Evolutionary conservation across 1,139 yeast genomes (phyloP), one percentile per base, ranked within the genome.

Genomic region (Kodamaea fungicola): DNA sequence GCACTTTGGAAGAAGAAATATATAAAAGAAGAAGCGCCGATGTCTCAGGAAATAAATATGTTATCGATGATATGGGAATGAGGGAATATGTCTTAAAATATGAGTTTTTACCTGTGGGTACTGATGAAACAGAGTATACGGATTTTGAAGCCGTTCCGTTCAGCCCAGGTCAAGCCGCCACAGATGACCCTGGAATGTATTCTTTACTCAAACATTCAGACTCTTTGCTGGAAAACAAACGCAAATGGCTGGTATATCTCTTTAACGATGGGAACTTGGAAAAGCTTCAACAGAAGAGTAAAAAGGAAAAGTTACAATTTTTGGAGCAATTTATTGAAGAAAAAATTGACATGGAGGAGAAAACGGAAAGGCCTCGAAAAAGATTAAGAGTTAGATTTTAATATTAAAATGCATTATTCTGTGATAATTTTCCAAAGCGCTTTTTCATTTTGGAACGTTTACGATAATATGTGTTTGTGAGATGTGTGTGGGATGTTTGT

Each of bases 1-100:
- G 74, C 3, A 80, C 88, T 0, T 59, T 82, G 37, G 89, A 82
- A 46, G 85, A 81, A 52, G 83, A 79, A 44, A 79, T 82, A 62
- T 79, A 78, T 54, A 67, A 61, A 32, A 63, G 61, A 43, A 46
- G 74, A 28, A 32, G 55, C 51, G 23, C 12, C n/a, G 57, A 54
- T 9, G 55, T 43, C 5, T 34, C 35, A 22, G 61, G 59, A 30
- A 48, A 54, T 22, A 54, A 50, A 7, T 66, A 61, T 38, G 74
- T 73, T 8, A 74, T 75, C 34, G 85, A 80, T 49, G 81, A 80
- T 59, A 50, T 59, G 1, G 78, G 76, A 6, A 78, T 80, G 67
- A 79, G 74, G 45, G 67, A 76, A n/a, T 79, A 66, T 42, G 69
- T 80, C 12, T 59, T 76, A 43, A 57, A 61, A 40, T 78, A 77